Percentiles rank a stretch among this genome's conserved stretches.
Conservation (phyloP, 2,329 filamentous ascomycete species). For the Dothideomycetes sp. region DNA sequence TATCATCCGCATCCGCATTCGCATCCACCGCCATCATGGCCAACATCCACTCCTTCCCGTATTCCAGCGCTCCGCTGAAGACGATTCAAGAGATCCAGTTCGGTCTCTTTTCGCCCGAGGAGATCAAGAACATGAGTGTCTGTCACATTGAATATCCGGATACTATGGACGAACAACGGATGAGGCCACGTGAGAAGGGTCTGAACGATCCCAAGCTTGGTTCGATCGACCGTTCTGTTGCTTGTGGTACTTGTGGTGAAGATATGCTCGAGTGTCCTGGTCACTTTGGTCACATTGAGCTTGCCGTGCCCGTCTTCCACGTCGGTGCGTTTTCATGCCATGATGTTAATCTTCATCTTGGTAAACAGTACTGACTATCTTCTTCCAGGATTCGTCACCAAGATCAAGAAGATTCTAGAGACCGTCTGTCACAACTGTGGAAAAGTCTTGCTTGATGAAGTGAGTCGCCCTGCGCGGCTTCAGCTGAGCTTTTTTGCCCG, state of each 20-base stretch:
- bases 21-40: slow-evolving; percentile 64
- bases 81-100: slow-evolving; percentile 99
- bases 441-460: slow-evolving; percentile 93
- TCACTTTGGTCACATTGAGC: slow-evolving; percentile 97
- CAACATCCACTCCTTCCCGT: slow-evolving; percentile 83
- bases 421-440: slow-evolving; percentile 98
- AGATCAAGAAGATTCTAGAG: slow-evolving; percentile 98
- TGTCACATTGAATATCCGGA: slow-evolving; percentile 96
- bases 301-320: slow-evolving; percentile 93
- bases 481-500: slow-evolving; percentile 23
- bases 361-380: too few species aligned
- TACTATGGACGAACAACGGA: slow-evolving; percentile 95
- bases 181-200: slow-evolving; percentile 81
- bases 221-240: slow-evolving; percentile 90
- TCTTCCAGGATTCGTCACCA: slow-evolving; percentile 83
- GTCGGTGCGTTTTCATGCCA: slow-evolving; percentile 49
- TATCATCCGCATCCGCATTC: too few species aligned
- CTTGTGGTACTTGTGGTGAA: slow-evolving; percentile 93
- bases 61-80: slow-evolving; percentile 91
- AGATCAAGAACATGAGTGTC: slow-evolving; percentile 98
- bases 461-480: slow-evolving; percentile 59
- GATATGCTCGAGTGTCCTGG: slow-evolving; percentile 93
- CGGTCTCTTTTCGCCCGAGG: slow-evolving; percentile 90
- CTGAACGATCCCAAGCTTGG: slow-evolving; percentile 93
- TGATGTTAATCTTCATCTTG: too few species aligned